Percentiles rank a stretch among this genome's conserved stretches.
These are phyloP conservation scores for Alectoria sarmentosa DNA, from an alignment of 495 filamentous ascomycete genomes.

Conservation along the genomic window DNA sequence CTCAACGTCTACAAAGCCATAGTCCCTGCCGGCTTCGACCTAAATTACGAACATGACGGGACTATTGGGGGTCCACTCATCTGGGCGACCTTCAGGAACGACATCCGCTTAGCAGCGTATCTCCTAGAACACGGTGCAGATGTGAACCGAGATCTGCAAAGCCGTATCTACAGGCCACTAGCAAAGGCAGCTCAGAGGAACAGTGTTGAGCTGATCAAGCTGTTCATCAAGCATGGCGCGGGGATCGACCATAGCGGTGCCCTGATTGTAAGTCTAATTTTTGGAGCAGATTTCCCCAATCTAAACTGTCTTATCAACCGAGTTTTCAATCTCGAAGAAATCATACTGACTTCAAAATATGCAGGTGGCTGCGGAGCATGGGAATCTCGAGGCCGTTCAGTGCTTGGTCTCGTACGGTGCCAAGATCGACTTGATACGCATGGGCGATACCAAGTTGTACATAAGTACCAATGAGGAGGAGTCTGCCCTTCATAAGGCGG, in stretches of 20 bases:
- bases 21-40: background rate
- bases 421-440: background rate
- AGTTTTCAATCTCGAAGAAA: no score
- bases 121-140: background rate
- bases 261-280: no score
- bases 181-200: background rate
- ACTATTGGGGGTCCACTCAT: background rate
- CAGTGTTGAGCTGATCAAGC: background rate
- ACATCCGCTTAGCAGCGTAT: background rate
- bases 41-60: background rate
- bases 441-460: background rate
- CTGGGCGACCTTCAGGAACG: background rate
- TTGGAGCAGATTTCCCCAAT: no score
- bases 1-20: background rate
- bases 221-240: background rate
- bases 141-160: background rate
- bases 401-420: background rate
- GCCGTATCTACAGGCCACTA: background rate
- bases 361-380: background rate
- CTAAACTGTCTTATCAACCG: no score
- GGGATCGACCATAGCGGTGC: conserved; percentile 1
- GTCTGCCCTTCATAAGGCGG: background rate
- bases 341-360: no score
- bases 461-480: background rate
- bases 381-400: background rate